phyloP scores from a whole-genome alignment of 495 filamentous ascomycete genomes.

The Tricharina praecox region DNA sequence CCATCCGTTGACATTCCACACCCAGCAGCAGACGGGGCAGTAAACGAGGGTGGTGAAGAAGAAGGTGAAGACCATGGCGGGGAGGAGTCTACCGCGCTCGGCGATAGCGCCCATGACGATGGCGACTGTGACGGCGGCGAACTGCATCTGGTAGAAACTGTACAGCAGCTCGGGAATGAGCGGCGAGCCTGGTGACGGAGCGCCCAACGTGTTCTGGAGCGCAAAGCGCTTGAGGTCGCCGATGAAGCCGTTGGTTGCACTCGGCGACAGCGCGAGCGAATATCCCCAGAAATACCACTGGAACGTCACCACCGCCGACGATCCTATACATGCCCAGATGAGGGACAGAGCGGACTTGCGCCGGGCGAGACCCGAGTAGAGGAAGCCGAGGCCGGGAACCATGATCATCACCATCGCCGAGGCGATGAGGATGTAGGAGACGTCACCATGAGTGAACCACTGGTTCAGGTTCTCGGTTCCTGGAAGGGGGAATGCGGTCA shows the following conservation, averaged over 20 bases:
- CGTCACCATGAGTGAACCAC: slow-evolving; percentile 40
- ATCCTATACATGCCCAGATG: slow-evolving; percentile 88
- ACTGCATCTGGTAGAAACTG: slow-evolving; percentile 91
- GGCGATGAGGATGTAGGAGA: slow-evolving; percentile 78
- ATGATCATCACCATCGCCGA: slow-evolving; percentile 89
- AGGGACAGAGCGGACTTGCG: slow-evolving; percentile 88
- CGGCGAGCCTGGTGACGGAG: slow-evolving; percentile 63
- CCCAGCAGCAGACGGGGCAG: slow-evolving; percentile 91
- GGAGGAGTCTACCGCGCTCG: slow-evolving; percentile 82
- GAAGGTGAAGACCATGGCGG: slow-evolving; percentile 90
- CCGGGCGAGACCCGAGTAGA: slow-evolving; percentile 96
- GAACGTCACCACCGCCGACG: slow-evolving; percentile 73
- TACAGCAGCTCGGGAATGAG: slow-evolving; percentile 81
- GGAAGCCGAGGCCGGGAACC: slow-evolving; percentile 91
- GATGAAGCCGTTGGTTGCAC: slow-evolving; percentile 67
- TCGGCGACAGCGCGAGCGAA: slow-evolving; percentile 73
- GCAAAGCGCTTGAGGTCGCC: slow-evolving; percentile 78
- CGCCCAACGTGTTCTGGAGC: slow-evolving; percentile 57
- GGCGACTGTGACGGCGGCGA: slow-evolving; percentile 79
- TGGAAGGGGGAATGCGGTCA: too few species aligned
- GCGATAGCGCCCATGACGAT: slow-evolving; percentile 86
- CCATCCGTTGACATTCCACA: slow-evolving; percentile 90
- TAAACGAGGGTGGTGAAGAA: slow-evolving; percentile 95
- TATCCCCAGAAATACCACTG: slow-evolving; percentile 99
- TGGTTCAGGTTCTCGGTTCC: slow-evolving; percentile 20